Evolutionary conservation across 1,284 basidiomycete species (phyloP), one percentile per base, ranked within the genome.

Genomic region (Heterobasidion parviporum): DNA sequence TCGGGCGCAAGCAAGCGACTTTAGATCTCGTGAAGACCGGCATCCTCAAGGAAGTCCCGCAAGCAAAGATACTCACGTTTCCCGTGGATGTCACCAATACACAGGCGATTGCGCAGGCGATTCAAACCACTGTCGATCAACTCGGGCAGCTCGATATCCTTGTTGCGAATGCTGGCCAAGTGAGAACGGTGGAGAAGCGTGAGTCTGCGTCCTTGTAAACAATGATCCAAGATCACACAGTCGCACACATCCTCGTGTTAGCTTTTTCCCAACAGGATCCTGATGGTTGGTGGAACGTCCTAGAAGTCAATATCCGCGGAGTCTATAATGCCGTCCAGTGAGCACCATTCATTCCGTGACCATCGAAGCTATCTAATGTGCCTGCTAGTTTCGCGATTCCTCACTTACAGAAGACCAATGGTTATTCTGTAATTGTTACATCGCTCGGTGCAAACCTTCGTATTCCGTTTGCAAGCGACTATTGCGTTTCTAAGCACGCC

Each of bases 131-230:
- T 6, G 52, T 62, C 3, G 57, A 38, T 7, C 53, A 35, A 26
- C 60, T 60, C 34, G 61, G 58, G 8, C 54, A 44, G 18, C 56
- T 63, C 32, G 61, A 63, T 49, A 50, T 63, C 33, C 43, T 58
- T 14, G 50, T 63, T 26, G 58, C 60, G 16, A 63, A 63, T 52
- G 61, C 59, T 5, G 59, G 55, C 12, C 32, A 20, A 6, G n/a
- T 33, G 14, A 8, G 38, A n/a, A 6, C 9, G n/a, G 5, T 41
- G n/a, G 34, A 16, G 20, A 18, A 49, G 36, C 35, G 51, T 59
- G 38, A n/a, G 35, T 50, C n/a, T 12, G 10, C 5, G 3, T 26
- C 15, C 10, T 14, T 14, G 1, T 8, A 8, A 26, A 26, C 26
- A 26, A 6, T 33, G 7, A 18, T 20, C 0, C 15, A 9, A 36